Conservation (phyloP, 1,284 basidiomycete genomes). For the Exobasidium rhododendri region DNA sequence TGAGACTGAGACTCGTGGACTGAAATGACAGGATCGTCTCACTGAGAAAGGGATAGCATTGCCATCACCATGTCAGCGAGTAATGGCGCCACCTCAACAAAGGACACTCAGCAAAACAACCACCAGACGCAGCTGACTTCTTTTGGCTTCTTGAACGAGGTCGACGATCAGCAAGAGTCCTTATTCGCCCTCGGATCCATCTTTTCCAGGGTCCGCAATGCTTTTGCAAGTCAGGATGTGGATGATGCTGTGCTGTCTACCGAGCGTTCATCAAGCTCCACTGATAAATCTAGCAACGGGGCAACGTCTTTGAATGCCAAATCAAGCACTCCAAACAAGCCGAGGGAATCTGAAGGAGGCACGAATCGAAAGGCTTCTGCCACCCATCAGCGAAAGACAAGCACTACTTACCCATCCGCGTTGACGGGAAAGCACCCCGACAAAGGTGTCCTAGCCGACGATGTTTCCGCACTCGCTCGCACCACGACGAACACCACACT, state of each 20-base stretch:
- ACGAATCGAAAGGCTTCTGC: not conserved
- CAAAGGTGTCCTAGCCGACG: too few relatives aligned
- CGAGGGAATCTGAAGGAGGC: constrained; percentile 21
- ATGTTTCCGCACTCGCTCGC: not conserved
- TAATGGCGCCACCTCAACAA: not conserved
- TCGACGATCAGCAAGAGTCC: constrained; percentile 30
- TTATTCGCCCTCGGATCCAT: constrained; percentile 39
- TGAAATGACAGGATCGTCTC: too few relatives aligned
- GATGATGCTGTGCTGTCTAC: constrained; percentile 11
- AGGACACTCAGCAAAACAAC: not conserved
- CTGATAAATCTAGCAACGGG: not conserved
- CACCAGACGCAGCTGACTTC: constrained; percentile 19
- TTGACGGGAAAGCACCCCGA: too few relatives aligned
- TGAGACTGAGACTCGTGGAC: too few relatives aligned
- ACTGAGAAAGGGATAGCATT: not conserved
- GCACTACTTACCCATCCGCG: not conserved
- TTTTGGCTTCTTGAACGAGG: constrained; percentile 45
- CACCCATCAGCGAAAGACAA: not conserved
- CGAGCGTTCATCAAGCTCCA: not conserved
- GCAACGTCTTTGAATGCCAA: not conserved
- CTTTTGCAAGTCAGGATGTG: constrained; percentile 22
- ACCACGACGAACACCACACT: not conserved
- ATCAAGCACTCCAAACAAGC: constrained; percentile 18
- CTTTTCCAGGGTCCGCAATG: constrained; percentile 44
- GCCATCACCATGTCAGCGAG: not conserved